These are phyloP conservation scores for Luvunga scandens DNA, from an alignment of 345 rosid genomes.

Conservation along the genomic window DNA sequence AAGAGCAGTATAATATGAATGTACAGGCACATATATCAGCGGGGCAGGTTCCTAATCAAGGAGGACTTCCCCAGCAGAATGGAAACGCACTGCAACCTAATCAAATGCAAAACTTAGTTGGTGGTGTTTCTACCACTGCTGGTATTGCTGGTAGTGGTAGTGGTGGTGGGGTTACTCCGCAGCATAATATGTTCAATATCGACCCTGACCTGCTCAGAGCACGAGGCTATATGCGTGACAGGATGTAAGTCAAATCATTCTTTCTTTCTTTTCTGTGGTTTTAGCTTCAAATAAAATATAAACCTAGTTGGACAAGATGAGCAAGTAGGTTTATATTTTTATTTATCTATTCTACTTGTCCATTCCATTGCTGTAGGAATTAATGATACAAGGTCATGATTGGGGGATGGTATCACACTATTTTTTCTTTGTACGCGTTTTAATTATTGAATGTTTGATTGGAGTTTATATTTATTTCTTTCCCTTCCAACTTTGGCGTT, in stretches of 20 bases:
- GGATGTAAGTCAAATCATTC: slow-evolving; percentile 4
- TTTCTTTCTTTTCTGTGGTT: background rate
- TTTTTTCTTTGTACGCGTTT: background rate
- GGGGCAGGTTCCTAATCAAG: slow-evolving; percentile 69
- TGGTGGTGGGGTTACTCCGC: background rate
- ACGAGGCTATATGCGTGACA: slow-evolving; percentile 26
- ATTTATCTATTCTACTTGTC: background rate
- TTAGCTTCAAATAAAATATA: background rate
- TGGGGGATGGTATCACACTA: too few species aligned
- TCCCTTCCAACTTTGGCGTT: background rate
- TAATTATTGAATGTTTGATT: background rate
- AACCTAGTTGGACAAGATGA: background rate
- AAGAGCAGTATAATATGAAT: slow-evolving; percentile 48
- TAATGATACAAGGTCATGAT: background rate
- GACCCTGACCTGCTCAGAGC: slow-evolving; percentile 30
- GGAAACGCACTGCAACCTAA: slow-evolving; percentile 51
- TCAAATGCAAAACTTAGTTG: slow-evolving; percentile 59
- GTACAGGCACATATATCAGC: slow-evolving; percentile 65
- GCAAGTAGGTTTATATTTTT: background rate
- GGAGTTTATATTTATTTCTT: background rate
- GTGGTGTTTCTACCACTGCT: slow-evolving; percentile 26
- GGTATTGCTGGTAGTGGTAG: slow-evolving; percentile 45
- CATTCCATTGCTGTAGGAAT: background rate
- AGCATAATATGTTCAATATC: slow-evolving; percentile 3
- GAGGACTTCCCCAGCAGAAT: slow-evolving; percentile 55